phyloP scores from a whole-genome alignment of 2,329 filamentous ascomycete species.

The Fonsecaea multimorphosa region DNA sequence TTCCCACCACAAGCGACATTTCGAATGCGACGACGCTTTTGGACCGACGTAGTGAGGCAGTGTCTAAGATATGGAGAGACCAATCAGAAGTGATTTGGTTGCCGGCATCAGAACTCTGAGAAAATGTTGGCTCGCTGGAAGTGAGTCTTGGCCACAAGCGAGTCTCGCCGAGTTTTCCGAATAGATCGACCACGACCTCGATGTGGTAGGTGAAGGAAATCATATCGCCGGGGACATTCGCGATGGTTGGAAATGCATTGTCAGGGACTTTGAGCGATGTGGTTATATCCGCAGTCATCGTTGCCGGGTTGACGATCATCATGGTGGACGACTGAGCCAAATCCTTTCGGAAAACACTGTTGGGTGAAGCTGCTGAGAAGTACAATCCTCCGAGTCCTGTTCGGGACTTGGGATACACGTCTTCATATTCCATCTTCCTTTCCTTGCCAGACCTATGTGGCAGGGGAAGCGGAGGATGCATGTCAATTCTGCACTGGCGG shows the following conservation, averaged over 20 bases:
- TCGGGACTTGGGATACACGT: slow-evolving; percentile 84
- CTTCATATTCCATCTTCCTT: slow-evolving; percentile 74
- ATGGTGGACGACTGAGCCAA: slow-evolving; percentile 87
- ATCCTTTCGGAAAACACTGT: slow-evolving; percentile 94
- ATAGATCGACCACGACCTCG: slow-evolving; percentile 90
- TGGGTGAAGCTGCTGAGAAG: slow-evolving; percentile 82
- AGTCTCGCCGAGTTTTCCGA: slow-evolving; percentile 82
- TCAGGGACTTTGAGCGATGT: slow-evolving; percentile 86
- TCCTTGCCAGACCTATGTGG: slow-evolving; percentile 65
- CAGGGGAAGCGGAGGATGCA: slow-evolving; percentile 67
- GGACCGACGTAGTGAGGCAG: slow-evolving; percentile 80
- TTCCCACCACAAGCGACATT: slow-evolving; percentile 88
- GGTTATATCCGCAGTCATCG: slow-evolving; percentile 78
- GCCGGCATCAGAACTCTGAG: slow-evolving; percentile 47
- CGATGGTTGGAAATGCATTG: slow-evolving; percentile 90
- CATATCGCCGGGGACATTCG: slow-evolving; percentile 86
- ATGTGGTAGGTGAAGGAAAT: slow-evolving; percentile 94
- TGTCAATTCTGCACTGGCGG: slow-evolving; percentile 87
- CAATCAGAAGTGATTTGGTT: slow-evolving; percentile 50
- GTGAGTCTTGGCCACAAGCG: slow-evolving; percentile 65
- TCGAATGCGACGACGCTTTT: slow-evolving; percentile 88
- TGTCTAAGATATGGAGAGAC: slow-evolving; percentile 77
- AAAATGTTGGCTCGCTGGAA: slow-evolving; percentile 40
- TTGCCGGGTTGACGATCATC: slow-evolving; percentile 82
- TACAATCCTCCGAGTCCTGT: slow-evolving; percentile 87